Conservation (phyloP, 2,329 filamentous ascomycete genomes). For the Aspergillus sp. region DNA sequence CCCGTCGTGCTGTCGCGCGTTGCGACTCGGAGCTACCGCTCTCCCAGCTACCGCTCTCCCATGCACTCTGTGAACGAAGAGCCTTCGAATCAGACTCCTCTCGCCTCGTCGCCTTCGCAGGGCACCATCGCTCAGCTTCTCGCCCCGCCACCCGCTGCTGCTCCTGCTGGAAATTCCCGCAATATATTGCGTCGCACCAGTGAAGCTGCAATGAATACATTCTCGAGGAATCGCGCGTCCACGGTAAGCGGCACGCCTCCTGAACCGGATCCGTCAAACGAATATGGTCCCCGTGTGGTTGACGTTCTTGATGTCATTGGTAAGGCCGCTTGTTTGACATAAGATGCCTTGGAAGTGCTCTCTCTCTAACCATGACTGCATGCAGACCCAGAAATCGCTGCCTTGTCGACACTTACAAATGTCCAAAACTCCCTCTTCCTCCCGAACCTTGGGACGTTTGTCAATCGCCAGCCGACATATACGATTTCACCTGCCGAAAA, state of each 20-base stretch:
- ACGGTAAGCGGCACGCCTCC: constrained; percentile 18
- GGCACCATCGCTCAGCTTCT: constrained; percentile 5
- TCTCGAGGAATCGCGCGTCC: constrained; percentile 25
- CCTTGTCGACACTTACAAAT: constrained; percentile 75
- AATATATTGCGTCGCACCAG: constrained; percentile 25
- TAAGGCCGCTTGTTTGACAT: constrained; percentile 29
- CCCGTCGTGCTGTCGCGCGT: constrained; percentile 13
- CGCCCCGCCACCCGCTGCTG: constrained; percentile 7
- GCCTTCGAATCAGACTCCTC: constrained; percentile 12
- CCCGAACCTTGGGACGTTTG: constrained; percentile 63
- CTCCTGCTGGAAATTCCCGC: constrained; percentile 10
- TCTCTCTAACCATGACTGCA: constrained; percentile 14
- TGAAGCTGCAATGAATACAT: constrained; percentile 19
- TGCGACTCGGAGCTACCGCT: constrained; percentile 10
- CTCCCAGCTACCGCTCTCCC: too few species aligned
- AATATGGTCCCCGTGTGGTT: constrained; percentile 56
- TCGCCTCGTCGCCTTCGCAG: constrained; percentile 2
- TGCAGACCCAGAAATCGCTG: constrained; percentile 71
- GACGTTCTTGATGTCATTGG: constrained; percentile 61
- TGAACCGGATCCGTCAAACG: constrained; percentile 15
- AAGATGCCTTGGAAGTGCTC: constrained; percentile 3
- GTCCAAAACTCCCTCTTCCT: constrained; percentile 85
- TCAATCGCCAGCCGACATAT: constrained; percentile 74
- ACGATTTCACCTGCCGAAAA: constrained; percentile 48
- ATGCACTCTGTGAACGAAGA: constrained; percentile 30